Base-by-base conservation (phyloP, 2,329 filamentous ascomycete species). In the Neopestalotiopsis rosae region DNA sequence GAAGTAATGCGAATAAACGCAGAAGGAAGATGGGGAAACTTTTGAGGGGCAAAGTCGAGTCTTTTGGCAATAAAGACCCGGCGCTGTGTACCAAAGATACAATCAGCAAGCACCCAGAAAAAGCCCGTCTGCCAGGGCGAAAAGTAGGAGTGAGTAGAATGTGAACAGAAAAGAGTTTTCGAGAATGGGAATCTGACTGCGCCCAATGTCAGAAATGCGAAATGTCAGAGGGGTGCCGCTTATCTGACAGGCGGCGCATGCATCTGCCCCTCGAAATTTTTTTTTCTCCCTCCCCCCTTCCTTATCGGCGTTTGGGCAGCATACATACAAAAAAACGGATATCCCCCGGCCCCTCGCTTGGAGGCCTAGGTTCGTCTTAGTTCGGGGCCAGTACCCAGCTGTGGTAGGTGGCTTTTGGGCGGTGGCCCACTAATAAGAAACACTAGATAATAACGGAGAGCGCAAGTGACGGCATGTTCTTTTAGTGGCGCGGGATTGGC, bases 41-140 rank as follows among this genome's bases (percentile, higher is more conserved):
- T 17, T 34, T 12, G 20, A 56, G 58, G 65, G 42, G 49, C n/a
- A 42, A 62, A 66, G 38, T 38, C 34, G 59, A 67, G 45, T n/a
- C 42, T 64, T 34, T 34, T 40, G 14, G n/a, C 14, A 62, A 67
- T 67, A 69, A 42, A 69, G 61, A 70, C 70, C 66, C 68, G 34
- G 67, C 67, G 70, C 68, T 73, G 69, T 69, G 68, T 58, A 68
- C 66, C 62, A 66, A 42, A 49, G 61, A 71, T 70, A 61, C 56
- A 63, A 69, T 62, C 63, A 69, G 69, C 59, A 71, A 68, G 70
- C 69, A 69, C 67, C 70, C 70, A 49, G 71, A 62, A 68, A 49
- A 24, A 14, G 66, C 64, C 68, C 70, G 67, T 72, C 49, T 70
- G 65, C 52, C 62, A 71, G 70, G 71, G 71, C 69, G 52, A 17